Conservation (phyloP, 2,329 filamentous ascomycete species). For the Karstenula rhodostoma region DNA sequence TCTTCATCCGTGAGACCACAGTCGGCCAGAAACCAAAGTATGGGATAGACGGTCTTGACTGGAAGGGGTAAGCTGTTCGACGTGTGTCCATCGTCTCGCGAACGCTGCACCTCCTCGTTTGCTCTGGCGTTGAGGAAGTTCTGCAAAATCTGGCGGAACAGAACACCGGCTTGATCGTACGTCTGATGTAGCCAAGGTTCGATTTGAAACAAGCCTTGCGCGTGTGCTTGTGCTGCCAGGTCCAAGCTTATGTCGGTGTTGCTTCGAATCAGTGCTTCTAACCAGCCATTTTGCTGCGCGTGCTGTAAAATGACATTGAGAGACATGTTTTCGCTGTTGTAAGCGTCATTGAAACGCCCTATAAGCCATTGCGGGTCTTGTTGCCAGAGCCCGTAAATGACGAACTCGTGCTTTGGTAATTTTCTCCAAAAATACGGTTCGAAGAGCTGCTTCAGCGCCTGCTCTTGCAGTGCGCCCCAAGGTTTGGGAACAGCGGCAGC, state of each 20-base stretch:
- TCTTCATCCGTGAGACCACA: conserved; percentile 67
- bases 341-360: conserved; percentile 77
- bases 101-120: conserved; percentile 77
- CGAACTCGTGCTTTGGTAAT: conserved; percentile 82
- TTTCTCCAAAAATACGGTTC: conserved; percentile 83
- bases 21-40: conserved; percentile 77
- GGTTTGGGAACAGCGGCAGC: conserved; percentile 79
- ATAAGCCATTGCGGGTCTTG: conserved; percentile 90
- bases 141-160: conserved; percentile 75
- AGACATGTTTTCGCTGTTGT: conserved; percentile 73
- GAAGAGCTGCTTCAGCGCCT: conserved; percentile 79
- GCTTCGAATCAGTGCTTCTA: conserved; percentile 79
- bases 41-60: conserved; percentile 82
- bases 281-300: conserved; percentile 81
- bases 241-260: conserved; percentile 88
- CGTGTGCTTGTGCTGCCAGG: conserved; percentile 84
- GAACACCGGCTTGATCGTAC: conserved; percentile 67
- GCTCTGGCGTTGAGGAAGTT: conserved; percentile 88
- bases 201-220: conserved; percentile 80
- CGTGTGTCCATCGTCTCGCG: conserved; percentile 72
- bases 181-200: conserved; percentile 80
- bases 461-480: conserved; percentile 77
- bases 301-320: conserved; percentile 79
- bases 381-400: conserved; percentile 89
- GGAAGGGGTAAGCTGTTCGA: conserved; percentile 75